Conservation (phyloP, 2,329 filamentous ascomycete species). For the Chaetomium olivaceum region DNA sequence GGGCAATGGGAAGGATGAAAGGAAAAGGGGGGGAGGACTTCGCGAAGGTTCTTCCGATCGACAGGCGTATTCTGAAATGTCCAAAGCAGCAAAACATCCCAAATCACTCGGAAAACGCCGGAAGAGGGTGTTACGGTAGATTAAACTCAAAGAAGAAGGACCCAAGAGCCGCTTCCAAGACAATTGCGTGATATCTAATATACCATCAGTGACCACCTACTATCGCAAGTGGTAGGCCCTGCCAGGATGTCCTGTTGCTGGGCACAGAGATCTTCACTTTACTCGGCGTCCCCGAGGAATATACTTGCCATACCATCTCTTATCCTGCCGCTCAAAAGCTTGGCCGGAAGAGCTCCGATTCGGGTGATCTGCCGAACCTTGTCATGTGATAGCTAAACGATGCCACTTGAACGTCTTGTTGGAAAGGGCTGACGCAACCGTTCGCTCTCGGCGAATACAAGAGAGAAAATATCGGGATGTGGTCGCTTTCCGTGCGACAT, state of each 20-base stretch:
- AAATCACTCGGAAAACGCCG: background rate
- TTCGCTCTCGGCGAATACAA: background rate
- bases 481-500: background rate
- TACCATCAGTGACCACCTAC: background rate
- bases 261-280: background rate
- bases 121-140: background rate
- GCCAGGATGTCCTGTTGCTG: background rate
- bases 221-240: background rate
- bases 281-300: background rate
- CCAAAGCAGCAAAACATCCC: background rate
- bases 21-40: background rate
- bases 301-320: background rate
- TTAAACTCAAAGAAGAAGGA: background rate
- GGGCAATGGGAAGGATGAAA: background rate
- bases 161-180: background rate
- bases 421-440: background rate
- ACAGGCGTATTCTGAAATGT: background rate
- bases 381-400: background rate
- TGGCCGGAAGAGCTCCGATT: background rate
- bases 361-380: slow-evolving; percentile 13
- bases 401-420: background rate
- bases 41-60: background rate
- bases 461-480: background rate
- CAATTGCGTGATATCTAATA: slow-evolving; percentile 2
- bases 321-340: background rate